Base-by-base conservation (phyloP, 2,329 filamentous ascomycete genomes). In the Fusarium liriodendri region DNA sequence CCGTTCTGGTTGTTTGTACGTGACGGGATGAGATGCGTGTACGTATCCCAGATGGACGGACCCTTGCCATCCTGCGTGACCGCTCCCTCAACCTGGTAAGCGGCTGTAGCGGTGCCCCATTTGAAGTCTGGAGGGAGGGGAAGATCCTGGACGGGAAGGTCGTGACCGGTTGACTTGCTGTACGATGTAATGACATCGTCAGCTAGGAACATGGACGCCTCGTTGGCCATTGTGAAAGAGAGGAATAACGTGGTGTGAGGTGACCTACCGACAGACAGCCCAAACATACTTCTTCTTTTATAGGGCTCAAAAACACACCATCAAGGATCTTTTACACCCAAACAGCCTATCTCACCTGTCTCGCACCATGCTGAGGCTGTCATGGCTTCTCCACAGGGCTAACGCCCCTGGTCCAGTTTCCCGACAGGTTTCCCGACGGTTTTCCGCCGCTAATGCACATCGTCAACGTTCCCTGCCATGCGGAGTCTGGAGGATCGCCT, bases 1-100 rank as follows among this genome's bases (percentile, higher is more conserved):
- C 84, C 86, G 35, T 78, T 80, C 20, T 76, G 75, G n/a, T 81
- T 79, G 35, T 80, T 83, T 20, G 55, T 58, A 2, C 55, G 22
- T 4, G 55, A 58, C 10, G 55, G 55, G 2, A 22, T 58, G 22
- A 58, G 55, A 8, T 58, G 55, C 2, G 55, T 58, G 33, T 58
- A 58, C 22, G 55, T 40, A 27, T 58, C 55, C 81, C 81, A 83
- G 35, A 83, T 82, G 6, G 82, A 82, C 16, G 75, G 67, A 10
- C 82, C 83, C 64, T 81, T 82, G 22, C 82, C 82, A 20, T 83
- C 81, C 29, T 78, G 71, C 11, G 77, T 69, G 50, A 78, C 79
- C 1, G 76, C 82, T 14, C 83, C 83, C 69, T 84, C 83, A 18
- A 83, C 76, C 68, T 84, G 82, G 54, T 82, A 80, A 1, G 82